Percentiles rank a stretch among this genome's conserved stretches.
Conservation (phyloP, 2,329 filamentous ascomycete genomes). For the Talaromyces sp. region DNA sequence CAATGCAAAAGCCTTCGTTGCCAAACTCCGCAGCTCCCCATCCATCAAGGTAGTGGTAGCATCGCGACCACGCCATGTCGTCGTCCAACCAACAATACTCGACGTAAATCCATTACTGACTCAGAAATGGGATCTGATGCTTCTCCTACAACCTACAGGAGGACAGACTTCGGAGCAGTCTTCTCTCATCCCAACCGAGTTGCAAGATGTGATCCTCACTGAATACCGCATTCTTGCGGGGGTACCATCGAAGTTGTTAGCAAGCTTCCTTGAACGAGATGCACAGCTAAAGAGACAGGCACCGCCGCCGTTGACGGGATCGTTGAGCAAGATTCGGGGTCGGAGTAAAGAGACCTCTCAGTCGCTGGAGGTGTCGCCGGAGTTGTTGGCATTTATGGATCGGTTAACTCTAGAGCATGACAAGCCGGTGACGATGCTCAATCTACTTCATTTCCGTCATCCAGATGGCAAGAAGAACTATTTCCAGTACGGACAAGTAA, state of each 20-base stretch:
- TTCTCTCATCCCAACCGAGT: conserved; percentile 24
- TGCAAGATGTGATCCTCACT: conserved; percentile 24
- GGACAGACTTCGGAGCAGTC: not conserved
- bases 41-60: conserved; percentile 33
- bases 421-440: conserved; percentile 61
- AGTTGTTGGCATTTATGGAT: conserved; percentile 53
- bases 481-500: conserved; percentile 58
- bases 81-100: conserved; percentile 37
- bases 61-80: conserved; percentile 37
- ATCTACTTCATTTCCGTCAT: conserved; percentile 58
- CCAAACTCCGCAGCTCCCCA: conserved; percentile 28
- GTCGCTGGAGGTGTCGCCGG: conserved; percentile 55
- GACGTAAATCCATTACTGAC: conserved; percentile 31
- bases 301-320: conserved; percentile 27
- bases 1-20: conserved; percentile 29
- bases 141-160: conserved; percentile 30
- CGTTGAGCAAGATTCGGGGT: conserved; percentile 30
- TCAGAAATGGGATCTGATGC: conserved; percentile 37
- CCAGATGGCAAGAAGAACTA: conserved; percentile 54
- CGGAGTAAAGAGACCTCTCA: conserved; percentile 40
- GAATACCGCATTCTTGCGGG: conserved; percentile 38
- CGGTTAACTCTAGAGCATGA: conserved; percentile 31
- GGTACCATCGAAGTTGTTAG: conserved; percentile 38
- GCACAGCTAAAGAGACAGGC: conserved; percentile 25
- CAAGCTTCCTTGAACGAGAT: conserved; percentile 29